Evolutionary conservation across 1,139 yeast genomes (phyloP).

Genomic region (Zygosaccharomyces pseudobailii): DNA sequence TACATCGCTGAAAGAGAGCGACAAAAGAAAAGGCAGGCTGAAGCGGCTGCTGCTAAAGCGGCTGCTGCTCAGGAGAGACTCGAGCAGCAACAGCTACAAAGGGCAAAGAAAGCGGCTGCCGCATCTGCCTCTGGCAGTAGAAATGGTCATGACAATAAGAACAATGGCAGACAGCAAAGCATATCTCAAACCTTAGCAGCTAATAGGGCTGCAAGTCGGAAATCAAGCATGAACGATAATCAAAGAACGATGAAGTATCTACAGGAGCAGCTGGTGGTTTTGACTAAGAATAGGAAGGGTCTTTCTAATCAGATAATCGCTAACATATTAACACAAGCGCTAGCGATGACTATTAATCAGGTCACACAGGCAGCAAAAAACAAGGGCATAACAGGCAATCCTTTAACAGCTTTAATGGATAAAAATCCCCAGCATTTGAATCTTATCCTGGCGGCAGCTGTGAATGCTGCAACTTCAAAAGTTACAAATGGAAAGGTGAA

Average conservation of each 20-base stretch:
- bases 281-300: conserved; percentile 66
- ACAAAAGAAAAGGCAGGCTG: conserved; percentile 64
- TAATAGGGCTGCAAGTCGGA: conserved; percentile 29
- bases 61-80: conserved; percentile 52
- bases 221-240: conserved; percentile 25
- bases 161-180: conserved; percentile 27
- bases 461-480: conserved; percentile 72
- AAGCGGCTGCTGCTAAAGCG: conserved; percentile 53
- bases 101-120: conserved; percentile 34
- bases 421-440: conserved; percentile 86
- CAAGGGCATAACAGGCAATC: conserved; percentile 79
- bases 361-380: conserved; percentile 82
- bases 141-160: conserved; percentile 8
- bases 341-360: conserved; percentile 89
- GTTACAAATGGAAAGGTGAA: conserved; percentile 44
- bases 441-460: conserved; percentile 74
- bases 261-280: conserved; percentile 63
- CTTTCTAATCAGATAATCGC: conserved; percentile 71
- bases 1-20: conserved; percentile 77
- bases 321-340: conserved; percentile 80
- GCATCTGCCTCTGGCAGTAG: conserved; percentile 10
- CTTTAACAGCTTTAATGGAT: conserved; percentile 72
- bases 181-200: conserved; percentile 36
- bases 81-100: conserved; percentile 44
- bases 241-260: conserved; percentile 46